Conservation (phyloP, 306 rosid genomes). For the Prosopis cineraria region DNA sequence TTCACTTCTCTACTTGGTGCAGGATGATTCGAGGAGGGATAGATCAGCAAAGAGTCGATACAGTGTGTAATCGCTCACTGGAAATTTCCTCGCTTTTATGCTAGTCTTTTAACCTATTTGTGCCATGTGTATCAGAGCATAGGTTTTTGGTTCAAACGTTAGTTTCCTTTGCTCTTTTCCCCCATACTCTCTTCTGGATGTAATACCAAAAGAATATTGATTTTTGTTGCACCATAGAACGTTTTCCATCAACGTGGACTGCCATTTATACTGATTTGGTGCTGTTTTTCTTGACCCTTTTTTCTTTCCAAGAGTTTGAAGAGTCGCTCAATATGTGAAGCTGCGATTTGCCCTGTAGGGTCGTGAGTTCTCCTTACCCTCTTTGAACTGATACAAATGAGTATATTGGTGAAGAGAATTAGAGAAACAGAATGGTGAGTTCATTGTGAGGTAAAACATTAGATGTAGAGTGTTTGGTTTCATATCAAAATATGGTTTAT, state of each 20-base stretch:
- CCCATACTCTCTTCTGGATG: conserved; percentile 20
- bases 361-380: too few species aligned
- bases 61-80: conserved; percentile 43
- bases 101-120: conserved; percentile 18
- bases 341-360: neutral
- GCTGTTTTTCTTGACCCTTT: neutral
- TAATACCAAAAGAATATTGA: conserved; percentile 14
- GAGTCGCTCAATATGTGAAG: neutral
- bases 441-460: neutral
- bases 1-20: conserved; percentile 42
- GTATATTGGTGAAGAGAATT: neutral
- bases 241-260: conserved; percentile 18
- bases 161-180: neutral
- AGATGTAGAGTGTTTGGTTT: neutral
- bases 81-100: conserved; percentile 25
- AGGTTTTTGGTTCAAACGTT: conserved; percentile 20
- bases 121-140: conserved; percentile 21
- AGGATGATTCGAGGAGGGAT: conserved; percentile 83
- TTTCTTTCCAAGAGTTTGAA: conserved; percentile 4
- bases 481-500: too few species aligned
- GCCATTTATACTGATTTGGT: neutral
- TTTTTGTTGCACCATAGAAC: conserved; percentile 17
- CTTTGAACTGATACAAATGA: too few species aligned
- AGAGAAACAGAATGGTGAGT: neutral
- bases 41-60: conserved; percentile 75